These are phyloP conservation scores for Aphanoascus verrucosus DNA, from an alignment of 2,329 filamentous ascomycete genomes.

Conservation along the genomic window DNA sequence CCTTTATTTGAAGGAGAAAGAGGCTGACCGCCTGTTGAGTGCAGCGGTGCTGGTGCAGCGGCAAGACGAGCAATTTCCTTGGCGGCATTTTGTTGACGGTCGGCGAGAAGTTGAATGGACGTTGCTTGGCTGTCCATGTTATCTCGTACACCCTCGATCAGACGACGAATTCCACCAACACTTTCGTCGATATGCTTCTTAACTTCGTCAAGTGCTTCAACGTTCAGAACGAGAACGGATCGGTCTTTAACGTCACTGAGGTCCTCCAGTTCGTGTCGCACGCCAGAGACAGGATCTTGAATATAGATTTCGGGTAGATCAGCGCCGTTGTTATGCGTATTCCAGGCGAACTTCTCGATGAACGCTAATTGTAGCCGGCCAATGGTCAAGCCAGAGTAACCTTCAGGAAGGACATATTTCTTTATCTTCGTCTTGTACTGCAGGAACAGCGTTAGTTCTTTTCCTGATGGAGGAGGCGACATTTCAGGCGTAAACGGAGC, in stretches of 20 bases:
- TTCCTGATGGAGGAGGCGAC: conserved; percentile 60
- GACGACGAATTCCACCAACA: conserved; percentile 62
- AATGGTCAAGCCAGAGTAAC: conserved; percentile 72
- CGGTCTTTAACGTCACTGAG: conserved; percentile 87
- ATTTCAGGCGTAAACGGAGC: conserved; percentile 47
- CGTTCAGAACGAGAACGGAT: conserved; percentile 85
- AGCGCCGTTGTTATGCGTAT: conserved; percentile 83
- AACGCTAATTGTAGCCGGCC: conserved; percentile 87
- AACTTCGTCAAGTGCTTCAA: conserved; percentile 88
- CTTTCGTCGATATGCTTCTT: conserved; percentile 94
- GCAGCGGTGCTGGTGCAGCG: conserved; percentile 37
- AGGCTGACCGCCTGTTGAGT: conserved; percentile 2
- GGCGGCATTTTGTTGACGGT: conserved; percentile 78
- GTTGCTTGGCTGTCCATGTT: conserved; percentile 73
- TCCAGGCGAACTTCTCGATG: conserved; percentile 99
- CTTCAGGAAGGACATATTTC: conserved; percentile 82
- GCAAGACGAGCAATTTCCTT: conserved; percentile 69
- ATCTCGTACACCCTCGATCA: conserved; percentile 78
- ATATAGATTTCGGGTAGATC: conserved; percentile 97
- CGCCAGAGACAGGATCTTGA: conserved; percentile 86
- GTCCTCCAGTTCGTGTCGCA: conserved; percentile 95
- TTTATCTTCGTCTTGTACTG: conserved; percentile 97
- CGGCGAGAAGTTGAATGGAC: conserved; percentile 74
- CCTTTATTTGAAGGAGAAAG: conserved; percentile 31
- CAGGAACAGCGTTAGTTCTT: conserved; percentile 84